Evolutionary conservation across 371 early-diverging fungal species (phyloP).

Genomic region (Thermomucor indicae-seudaticae): DNA sequence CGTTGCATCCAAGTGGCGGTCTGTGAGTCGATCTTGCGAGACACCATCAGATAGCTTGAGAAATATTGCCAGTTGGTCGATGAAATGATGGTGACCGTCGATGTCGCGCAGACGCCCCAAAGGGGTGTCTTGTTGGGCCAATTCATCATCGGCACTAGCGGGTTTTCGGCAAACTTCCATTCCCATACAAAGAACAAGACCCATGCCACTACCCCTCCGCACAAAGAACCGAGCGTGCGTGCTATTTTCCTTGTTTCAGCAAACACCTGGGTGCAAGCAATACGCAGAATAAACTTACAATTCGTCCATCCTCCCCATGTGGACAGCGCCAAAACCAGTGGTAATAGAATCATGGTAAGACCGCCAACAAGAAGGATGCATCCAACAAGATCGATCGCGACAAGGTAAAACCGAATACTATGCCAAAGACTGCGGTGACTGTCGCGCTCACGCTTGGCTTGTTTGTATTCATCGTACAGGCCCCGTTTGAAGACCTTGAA

Average conservation of each 20-base stretch:
- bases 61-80: conserved; percentile 38
- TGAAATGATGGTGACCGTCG: conserved; percentile 37
- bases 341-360: conserved; percentile 11
- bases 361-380: conserved; percentile 11
- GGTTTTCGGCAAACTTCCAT: conserved; percentile 30
- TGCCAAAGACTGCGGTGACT: background rate
- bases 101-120: conserved; percentile 34
- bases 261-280: too few species aligned
- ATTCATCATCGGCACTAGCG: conserved; percentile 40
- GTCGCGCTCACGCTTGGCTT: background rate
- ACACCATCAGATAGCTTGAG: conserved; percentile 35
- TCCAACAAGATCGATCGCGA: conserved; percentile 12
- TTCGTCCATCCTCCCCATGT: conserved; percentile 13
- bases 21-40: conserved; percentile 25
- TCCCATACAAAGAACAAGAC: conserved; percentile 38
- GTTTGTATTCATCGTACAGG: background rate
- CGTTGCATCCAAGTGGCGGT: conserved; percentile 23
- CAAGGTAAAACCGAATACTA: background rate
- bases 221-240: conserved; percentile 5
- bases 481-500: background rate
- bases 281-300: conserved; percentile 6
- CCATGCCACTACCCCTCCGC: conserved; percentile 9
- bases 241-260: too few species aligned
- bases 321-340: conserved; percentile 8
- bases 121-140: conserved; percentile 42